Conservation (phyloP, 2,329 filamentous ascomycete genomes). For the Aspergillus sp. region DNA sequence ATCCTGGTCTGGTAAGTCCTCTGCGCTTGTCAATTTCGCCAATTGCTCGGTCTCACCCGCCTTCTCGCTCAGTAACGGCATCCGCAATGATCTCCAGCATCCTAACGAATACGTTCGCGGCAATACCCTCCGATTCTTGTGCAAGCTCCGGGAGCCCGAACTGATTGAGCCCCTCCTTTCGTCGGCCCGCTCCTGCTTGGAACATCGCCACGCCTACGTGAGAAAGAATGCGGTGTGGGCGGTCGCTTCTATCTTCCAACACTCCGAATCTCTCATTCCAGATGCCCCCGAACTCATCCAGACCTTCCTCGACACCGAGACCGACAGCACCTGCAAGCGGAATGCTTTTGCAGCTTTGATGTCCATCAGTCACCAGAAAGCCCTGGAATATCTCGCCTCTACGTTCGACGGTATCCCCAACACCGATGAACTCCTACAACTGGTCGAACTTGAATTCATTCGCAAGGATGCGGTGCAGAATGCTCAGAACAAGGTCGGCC, state of each 20-base stretch:
- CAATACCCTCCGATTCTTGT: conserved; percentile 96
- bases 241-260: conserved; percentile 85
- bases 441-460: conserved; percentile 96
- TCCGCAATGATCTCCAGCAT: conserved; percentile 94
- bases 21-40: conserved; percentile 6
- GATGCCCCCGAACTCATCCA: conserved; percentile 92
- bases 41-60: conserved; percentile 15
- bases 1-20: conserved; percentile 86
- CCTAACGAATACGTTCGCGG: conserved; percentile 98
- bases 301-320: conserved; percentile 85
- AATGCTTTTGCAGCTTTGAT: conserved; percentile 93
- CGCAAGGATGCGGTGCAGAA: conserved; percentile 96
- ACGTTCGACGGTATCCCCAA: conserved; percentile 94
- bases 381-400: conserved; percentile 79
- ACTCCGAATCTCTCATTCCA: conserved; percentile 88
- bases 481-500: conserved; percentile 79
- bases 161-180: conserved; percentile 94
- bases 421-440: conserved; percentile 86
- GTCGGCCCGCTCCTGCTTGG: conserved; percentile 85
- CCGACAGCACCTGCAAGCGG: conserved; percentile 92
- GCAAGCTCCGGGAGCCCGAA: conserved; percentile 92
- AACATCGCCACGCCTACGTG: conserved; percentile 95
- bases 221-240: conserved; percentile 98
- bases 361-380: conserved; percentile 90
- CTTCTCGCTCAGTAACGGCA: conserved; percentile 72